These are phyloP conservation scores for Moringa oleifera DNA, from an alignment of 345 rosid genomes.

Conservation along the genomic window DNA sequence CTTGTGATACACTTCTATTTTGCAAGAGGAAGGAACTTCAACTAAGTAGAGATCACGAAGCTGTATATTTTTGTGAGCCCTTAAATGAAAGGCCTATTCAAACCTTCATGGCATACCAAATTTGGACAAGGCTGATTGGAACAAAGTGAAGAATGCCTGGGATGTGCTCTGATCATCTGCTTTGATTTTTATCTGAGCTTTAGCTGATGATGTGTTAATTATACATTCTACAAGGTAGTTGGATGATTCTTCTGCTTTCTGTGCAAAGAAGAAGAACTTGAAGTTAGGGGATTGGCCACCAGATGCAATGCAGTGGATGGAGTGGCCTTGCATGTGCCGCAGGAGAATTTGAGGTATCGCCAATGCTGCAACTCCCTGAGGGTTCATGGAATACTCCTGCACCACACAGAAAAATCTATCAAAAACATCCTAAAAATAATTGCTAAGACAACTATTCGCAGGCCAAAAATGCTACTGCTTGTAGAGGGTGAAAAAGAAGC, in stretches of 20 bases:
- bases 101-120: slow-evolving; percentile 37
- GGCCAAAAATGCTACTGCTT: background rate
- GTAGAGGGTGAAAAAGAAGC: background rate
- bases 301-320: slow-evolving; percentile 87
- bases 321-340: slow-evolving; percentile 78
- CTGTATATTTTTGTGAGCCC: no score
- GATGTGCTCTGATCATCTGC: slow-evolving; percentile 78
- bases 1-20: background rate
- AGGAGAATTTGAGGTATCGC: slow-evolving; percentile 71
- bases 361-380: slow-evolving; percentile 65
- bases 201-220: slow-evolving; percentile 73
- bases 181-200: slow-evolving; percentile 71
- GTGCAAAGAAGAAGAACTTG: slow-evolving; percentile 93
- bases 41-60: background rate
- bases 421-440: no score
- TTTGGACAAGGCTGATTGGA: slow-evolving; percentile 64
- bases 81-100: background rate
- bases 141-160: slow-evolving; percentile 46
- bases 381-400: slow-evolving; percentile 65
- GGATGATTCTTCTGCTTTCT: slow-evolving; percentile 67
- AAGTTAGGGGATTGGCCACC: slow-evolving; percentile 90
- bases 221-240: slow-evolving; percentile 74
- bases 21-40: background rate
- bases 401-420: background rate
- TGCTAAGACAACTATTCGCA: background rate